Percentiles rank a stretch among this genome's conserved stretches.
phyloP scores from a whole-genome alignment of 2,329 filamentous ascomycete genomes.

The Alternaria sp. region DNA sequence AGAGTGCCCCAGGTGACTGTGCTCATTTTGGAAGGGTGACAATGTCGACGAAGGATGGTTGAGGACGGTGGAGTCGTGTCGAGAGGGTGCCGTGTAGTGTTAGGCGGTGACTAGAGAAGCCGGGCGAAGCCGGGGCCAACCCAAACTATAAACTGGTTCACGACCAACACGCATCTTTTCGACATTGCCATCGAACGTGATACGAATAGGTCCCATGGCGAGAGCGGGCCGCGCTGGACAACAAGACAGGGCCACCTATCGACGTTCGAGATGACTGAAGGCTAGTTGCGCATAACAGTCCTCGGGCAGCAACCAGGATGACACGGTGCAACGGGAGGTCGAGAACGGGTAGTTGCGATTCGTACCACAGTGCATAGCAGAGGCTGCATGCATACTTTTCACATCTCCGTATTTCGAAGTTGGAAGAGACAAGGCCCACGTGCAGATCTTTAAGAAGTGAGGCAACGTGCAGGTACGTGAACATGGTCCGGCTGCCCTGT shows the following conservation, averaged over 20 bases:
- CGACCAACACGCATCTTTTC: not conserved
- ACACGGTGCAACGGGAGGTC: not conserved
- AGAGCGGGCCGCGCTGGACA: not conserved
- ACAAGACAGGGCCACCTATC: not conserved
- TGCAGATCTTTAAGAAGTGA: not conserved
- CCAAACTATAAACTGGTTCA: not conserved
- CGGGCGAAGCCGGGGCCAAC: not conserved
- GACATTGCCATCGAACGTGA: not conserved
- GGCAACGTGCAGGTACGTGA: not conserved
- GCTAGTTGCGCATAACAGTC: not conserved
- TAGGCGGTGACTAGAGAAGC: not conserved
- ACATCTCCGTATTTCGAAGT: not conserved
- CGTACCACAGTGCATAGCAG: not conserved
- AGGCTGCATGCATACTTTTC: not conserved
- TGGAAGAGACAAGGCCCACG: too few relatives aligned
- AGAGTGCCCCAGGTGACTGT: not conserved
- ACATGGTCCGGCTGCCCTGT: not conserved
- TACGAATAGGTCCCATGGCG: not conserved
- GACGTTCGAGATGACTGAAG: not conserved
- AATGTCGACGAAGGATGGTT: not conserved
- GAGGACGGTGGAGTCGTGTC: not conserved
- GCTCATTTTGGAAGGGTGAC: not conserved
- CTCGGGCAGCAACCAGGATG: not conserved
- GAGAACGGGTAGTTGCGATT: not conserved
- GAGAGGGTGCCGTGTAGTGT: not conserved